These are phyloP conservation scores for Eucalyptus leucophloia DNA, from an alignment of 345 rosid species.

Conservation along the genomic window DNA sequence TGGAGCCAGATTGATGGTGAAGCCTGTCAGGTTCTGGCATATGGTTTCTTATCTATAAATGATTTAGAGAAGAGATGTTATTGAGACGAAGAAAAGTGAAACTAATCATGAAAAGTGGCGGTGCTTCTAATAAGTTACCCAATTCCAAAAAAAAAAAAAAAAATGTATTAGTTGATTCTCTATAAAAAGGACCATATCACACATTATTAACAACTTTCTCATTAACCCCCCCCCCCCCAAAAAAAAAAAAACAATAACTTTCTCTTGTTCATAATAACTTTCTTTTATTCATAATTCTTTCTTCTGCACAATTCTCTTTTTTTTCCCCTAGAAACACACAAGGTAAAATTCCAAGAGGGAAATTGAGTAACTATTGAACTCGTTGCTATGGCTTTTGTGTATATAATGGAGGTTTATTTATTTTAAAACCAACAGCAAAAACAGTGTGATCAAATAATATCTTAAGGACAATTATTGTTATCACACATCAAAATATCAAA, in stretches of 20 bases:
- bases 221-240: too few relatives aligned
- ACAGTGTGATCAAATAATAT: neutral
- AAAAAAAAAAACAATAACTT: too few relatives aligned
- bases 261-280: too few relatives aligned
- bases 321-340: neutral
- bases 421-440: neutral
- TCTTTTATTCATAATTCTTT: neutral
- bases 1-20: slow-evolving; percentile 41
- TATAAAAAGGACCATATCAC: neutral
- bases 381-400: neutral
- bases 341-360: neutral
- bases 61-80: neutral
- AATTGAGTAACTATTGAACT: neutral
- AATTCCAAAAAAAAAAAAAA: too few relatives aligned
- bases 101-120: neutral
- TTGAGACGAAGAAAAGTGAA: neutral
- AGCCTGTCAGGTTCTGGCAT: neutral
- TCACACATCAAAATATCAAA: neutral
- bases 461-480: neutral
- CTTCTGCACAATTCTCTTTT: neutral
- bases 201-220: neutral
- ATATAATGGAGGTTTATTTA: neutral
- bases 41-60: too few relatives aligned
- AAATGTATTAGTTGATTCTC: neutral
- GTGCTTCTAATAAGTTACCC: neutral